Base-by-base conservation (phyloP, 352 stramenopile species). In the Nothophytophthora sp. region DNA sequence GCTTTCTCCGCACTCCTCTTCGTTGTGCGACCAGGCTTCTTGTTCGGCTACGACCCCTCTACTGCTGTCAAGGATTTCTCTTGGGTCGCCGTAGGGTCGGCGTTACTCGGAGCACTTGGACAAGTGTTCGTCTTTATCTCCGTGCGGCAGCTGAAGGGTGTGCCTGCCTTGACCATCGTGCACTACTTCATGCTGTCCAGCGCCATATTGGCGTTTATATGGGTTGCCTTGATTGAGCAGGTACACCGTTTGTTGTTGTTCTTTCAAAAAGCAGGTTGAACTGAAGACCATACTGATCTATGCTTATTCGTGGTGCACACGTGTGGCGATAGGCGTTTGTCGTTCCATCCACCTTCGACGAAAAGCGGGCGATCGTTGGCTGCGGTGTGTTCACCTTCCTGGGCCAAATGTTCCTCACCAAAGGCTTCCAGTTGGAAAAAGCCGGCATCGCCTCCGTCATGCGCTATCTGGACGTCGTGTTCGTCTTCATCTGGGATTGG, bases 351-450 rank as follows among this genome's bases (percentile, higher is more conserved):
- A 62, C 46, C 9, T 41, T 32, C 5, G 36, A 49, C 2, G 43
- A 78, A 6, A 75, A 69, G 65, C 25, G 60, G 16, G 51, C 63
- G 3, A 61, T 65, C 29, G 33, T 75, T 4, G 67, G 55, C 27
- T 69, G 50, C 3, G 75, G 75, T 15, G 5, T 36, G 10, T 49
- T 37, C 27, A 62, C 51, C 1, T 88, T 81, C 44, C 10, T 80
- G 5, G 71, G 70, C 1, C 73, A 88, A 40, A 29, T 76, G 19
- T 63, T 60, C 19, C 67, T 88, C 36, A 85, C 76, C 9, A 68
- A 70, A 15, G 76, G 76, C n/a, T 78, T 88, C 42, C 73, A 88
- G 45, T 53, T n/a, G n/a, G n/a, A n/a, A n/a, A 68, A 76, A 32
- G 63, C 65, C 0, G 74, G 71, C 20, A 42, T 74, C 18, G 74